Base-by-base conservation (phyloP, 495 filamentous ascomycete genomes). In the Thozetella sp. region DNA sequence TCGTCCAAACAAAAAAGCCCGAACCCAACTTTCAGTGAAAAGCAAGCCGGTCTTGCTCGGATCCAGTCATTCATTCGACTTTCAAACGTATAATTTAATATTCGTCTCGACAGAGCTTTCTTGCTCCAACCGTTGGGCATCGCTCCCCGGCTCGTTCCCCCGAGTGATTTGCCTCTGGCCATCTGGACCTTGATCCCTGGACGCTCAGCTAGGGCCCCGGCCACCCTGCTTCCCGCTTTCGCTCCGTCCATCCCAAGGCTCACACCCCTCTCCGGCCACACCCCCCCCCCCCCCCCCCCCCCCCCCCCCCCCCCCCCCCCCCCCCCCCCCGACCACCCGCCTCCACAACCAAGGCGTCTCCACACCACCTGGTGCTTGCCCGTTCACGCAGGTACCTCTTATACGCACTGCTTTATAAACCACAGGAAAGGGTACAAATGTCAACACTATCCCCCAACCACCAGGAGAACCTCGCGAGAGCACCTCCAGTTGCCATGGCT, bases 341-440 rank as follows among this genome's bases (percentile, higher is more conserved):
- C 51, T 62, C 53, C 62, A 59, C 62, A 27, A 20, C 66, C 70
- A 65, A 69, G 59, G 54, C 62, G 58, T 63, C 71, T 69, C 76
- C 77, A 74, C 71, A 66, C 61, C 64, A 64, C 61, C 62, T 51
- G 59, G 55, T 58, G 58, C 67, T 67, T 66, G 67, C 71, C 74
- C 63, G 59, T 70, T 69, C 63, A 72, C 72, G 68, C 73, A 75
- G 72, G 73, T 77, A 73, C 76, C 68, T 74, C 51, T 57, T 56
- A 55, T 65, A 25, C 52, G n/a, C 58, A 63, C 58, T 64, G 67
- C n/a, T n/a, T n/a, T n/a, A n/a, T n/a, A n/a, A n/a, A n/a, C n/a
- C n/a, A n/a, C n/a, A n/a, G n/a, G n/a, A 61, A 73, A 71, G 57
- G 68, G 73, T 86, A 86, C 83, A 86, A 84, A 86, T 86, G 82